Base-by-base conservation (phyloP, 202 grass and related monocot genomes). In the Dendrocalamus latiflorus region DNA sequence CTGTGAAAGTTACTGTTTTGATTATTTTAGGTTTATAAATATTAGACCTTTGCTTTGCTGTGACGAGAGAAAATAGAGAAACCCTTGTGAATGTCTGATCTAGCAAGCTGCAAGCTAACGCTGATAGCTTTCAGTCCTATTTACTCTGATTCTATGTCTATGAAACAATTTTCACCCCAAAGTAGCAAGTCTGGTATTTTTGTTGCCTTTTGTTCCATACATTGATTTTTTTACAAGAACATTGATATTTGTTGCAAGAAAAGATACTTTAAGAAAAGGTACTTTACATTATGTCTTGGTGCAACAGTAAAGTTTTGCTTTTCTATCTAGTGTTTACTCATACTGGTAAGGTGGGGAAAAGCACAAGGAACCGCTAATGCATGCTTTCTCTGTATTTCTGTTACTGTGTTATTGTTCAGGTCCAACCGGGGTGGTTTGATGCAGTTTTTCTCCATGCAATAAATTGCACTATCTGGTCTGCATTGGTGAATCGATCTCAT, bases 401-500 rank as follows among this genome's bases (percentile, higher is more conserved):
- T 63, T 26, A n/a, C n/a, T n/a, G 9, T 80, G 48, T 26, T 82
- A 42, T 55, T 28, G 8, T 82, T 49, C 16, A 36, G 9, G 8
- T 30, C 26, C 0, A 51, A 60, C 16, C 41, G 12, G 44, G 12
- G 8, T 62, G 13, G 8, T 53, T 5, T 68, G 34, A 25, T 74
- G 80, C 69, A 43, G 21, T 41, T 64, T 20, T 62, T 83, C 80
- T 74, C 22, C 18, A 20, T 43, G n/a, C 9, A 21, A 79, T 69
- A 36, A 70, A 44, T 34, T 47, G 25, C 38, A 45, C 6, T 48
- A 48, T 34, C 11, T 47, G 51, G 16, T 59, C 78, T 21, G 8
- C 1, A 2, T 81, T 81, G 0, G 14, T 59, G 36, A 55, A 68
- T 21, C 34, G 0, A 80, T 54, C 37, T 81, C 16, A 71, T 71